A percentile compares a stretch with the other conserved stretches of the same genome.
Evolutionary conservation across 2,329 filamentous ascomycete genomes (phyloP).

Genomic region (Aspergillus thermomutatus): DNA sequence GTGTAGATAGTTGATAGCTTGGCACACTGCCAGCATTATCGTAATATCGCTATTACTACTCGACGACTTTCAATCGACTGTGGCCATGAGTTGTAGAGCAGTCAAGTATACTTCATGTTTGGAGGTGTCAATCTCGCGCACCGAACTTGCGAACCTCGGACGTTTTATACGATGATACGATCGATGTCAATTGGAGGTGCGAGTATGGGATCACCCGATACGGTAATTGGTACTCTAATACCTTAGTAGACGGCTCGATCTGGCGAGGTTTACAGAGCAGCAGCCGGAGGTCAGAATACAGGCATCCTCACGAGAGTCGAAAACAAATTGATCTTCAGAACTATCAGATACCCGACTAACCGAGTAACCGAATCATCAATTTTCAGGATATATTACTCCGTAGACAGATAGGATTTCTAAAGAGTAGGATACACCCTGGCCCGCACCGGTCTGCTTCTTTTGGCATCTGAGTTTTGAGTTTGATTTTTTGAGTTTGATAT

Average conservation of each 20-base stretch:
- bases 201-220: too few relatives aligned
- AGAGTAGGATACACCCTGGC: not conserved
- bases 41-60: not conserved
- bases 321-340: not conserved
- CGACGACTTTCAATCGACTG: not conserved
- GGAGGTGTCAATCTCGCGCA: too few relatives aligned
- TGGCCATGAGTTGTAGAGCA: not conserved
- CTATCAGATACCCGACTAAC: not conserved
- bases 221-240: not conserved
- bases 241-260: too few relatives aligned
- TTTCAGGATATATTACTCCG: not conserved
- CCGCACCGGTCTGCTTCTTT: not conserved
- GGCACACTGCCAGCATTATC: not conserved
- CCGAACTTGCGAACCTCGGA: too few relatives aligned
- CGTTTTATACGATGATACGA: not conserved
- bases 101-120: not conserved
- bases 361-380: not conserved
- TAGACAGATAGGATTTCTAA: not conserved
- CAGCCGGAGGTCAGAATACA: too few relatives aligned
- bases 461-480: constrained; percentile 13
- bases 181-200: not conserved
- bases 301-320: not conserved
- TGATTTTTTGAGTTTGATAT: constrained; percentile 14
- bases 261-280: too few relatives aligned
- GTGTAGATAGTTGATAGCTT: not conserved